Conservation (phyloP, 768 basidiomycete species). For the Sutorius australiensis region DNA sequence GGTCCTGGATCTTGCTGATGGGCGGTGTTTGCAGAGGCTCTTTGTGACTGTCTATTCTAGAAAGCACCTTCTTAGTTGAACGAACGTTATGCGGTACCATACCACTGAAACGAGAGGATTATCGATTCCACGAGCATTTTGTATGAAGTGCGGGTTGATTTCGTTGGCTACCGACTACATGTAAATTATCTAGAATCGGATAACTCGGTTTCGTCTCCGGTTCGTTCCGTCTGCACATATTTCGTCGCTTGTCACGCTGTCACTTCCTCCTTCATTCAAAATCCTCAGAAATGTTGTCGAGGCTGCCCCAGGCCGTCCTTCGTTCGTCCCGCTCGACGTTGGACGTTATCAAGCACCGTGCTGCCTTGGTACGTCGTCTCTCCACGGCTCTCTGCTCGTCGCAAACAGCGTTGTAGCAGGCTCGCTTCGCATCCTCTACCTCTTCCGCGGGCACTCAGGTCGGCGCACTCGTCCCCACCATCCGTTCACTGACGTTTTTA, state of each 20-base stretch:
- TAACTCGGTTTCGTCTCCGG: constrained; percentile 37
- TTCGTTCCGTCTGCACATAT: constrained; percentile 42
- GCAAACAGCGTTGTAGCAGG: constrained; percentile 37
- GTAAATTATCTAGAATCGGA: constrained; percentile 30
- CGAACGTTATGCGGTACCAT: constrained; percentile 10
- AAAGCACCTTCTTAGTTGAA: constrained; percentile 2
- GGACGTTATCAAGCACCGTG: constrained; percentile 41
- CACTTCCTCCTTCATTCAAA: constrained; percentile 41
- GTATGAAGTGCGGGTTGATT: constrained; percentile 17
- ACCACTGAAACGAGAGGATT: constrained; percentile 12
- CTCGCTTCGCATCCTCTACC: constrained; percentile 68
- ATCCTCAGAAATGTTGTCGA: constrained; percentile 73
- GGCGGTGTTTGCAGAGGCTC: constrained; percentile 42
- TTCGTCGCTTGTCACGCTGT: constrained; percentile 41
- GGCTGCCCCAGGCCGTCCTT: constrained; percentile 70
- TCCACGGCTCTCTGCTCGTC: constrained; percentile 10
- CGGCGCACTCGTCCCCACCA: constrained; percentile 20
- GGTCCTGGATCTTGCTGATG: constrained; percentile 28
- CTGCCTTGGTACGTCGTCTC: constrained; percentile 44
- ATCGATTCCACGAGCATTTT: constrained; percentile 11
- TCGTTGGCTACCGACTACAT: constrained; percentile 12
- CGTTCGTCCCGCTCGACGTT: constrained; percentile 44
- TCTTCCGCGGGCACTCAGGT: constrained; percentile 64
- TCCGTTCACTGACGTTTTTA: neutral
- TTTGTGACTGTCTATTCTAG: constrained; percentile 70